Evolutionary conservation across 768 basidiomycete genomes (phyloP), one percentile per base, ranked within the genome.

Genomic region (Hydnomerulius pinastri): DNA sequence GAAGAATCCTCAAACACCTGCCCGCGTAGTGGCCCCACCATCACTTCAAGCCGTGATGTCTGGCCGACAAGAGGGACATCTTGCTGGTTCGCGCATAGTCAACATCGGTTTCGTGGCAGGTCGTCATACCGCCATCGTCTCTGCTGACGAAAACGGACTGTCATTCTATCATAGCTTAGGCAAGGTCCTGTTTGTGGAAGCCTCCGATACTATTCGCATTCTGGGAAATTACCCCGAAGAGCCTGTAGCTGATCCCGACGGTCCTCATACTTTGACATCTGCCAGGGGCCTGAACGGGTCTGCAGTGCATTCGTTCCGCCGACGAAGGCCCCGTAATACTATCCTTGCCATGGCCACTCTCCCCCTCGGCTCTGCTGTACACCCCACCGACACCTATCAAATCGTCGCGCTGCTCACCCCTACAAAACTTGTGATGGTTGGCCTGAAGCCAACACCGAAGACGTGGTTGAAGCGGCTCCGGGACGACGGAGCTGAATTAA

Each of bases 91-190:
- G 2, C 79, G 81, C 13, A 94, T 99, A 41, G 73, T 89, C 50
- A 87, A 77, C 62, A 71, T 99, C 36, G 86, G 82, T 24, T 99
- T 99, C 62, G 81, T 98, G 7, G 93, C 91, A 11, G 87, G 86
- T 17, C 79, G 96, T 33, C 96, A 97, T 60, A 98, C 97, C 2
- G 94, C 92, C 4, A 79, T 98, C 43, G 83, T 98, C 33, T 87
- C 87, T 4, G 90, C 92, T 2, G 97, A 98, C 64, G 90, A 96
- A 50, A 72, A 79, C 57, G 97, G 97, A 1, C 77, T 98, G 8
- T 91, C 93, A 0, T 99, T 99, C 70, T 97, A 92, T 65, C 95
- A 98, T 69, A 90, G 88, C 47, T 73, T 99, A 4, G 93, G 97
- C 23, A 95, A 92, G 66, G 86, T 98, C 10, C 76, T 98, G 12